Evolutionary conservation across 441 rosid genomes (phyloP).

Genomic region (Pelargonium cotyledonis): DNA sequence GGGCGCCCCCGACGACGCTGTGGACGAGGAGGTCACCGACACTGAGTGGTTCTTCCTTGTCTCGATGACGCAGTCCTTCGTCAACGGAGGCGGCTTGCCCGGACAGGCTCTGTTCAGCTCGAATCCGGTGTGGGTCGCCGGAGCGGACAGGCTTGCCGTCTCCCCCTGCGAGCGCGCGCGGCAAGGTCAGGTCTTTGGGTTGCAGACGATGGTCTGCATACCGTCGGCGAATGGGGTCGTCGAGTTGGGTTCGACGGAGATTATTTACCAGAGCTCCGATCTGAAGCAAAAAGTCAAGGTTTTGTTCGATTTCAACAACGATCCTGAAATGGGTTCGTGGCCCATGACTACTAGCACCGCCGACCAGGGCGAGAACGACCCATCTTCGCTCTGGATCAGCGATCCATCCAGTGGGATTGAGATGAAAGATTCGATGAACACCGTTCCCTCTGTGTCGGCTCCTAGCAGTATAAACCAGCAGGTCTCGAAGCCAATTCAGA

Average conservation of each 20-base stretch:
- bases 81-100: conserved; percentile 60
- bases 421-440: conserved; percentile 37
- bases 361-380: conserved; percentile 84
- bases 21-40: conserved; percentile 89
- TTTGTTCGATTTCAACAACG: conserved; percentile 54
- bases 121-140: conserved; percentile 63
- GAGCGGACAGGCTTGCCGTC: conserved; percentile 46
- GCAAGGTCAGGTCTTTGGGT: conserved; percentile 72
- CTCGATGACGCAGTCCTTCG: conserved; percentile 86
- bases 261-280: conserved; percentile 62
- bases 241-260: conserved; percentile 54
- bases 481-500: conserved; percentile 28
- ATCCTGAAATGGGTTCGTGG: conserved; percentile 55
- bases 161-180: conserved; percentile 69
- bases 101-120: conserved; percentile 58
- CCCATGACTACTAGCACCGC: conserved; percentile 37
- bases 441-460: conserved; percentile 20
- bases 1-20: conserved; percentile 54
- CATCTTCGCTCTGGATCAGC: conserved; percentile 62
- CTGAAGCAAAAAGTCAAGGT: conserved; percentile 68
- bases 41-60: conserved; percentile 94
- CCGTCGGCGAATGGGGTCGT: too few species aligned
- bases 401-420: conserved; percentile 45
- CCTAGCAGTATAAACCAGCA: conserved; percentile 19
- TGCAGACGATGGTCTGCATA: conserved; percentile 79